phyloP scores from a whole-genome alignment of 352 stramenopile species.

The Aphanomyces invadans region DNA sequence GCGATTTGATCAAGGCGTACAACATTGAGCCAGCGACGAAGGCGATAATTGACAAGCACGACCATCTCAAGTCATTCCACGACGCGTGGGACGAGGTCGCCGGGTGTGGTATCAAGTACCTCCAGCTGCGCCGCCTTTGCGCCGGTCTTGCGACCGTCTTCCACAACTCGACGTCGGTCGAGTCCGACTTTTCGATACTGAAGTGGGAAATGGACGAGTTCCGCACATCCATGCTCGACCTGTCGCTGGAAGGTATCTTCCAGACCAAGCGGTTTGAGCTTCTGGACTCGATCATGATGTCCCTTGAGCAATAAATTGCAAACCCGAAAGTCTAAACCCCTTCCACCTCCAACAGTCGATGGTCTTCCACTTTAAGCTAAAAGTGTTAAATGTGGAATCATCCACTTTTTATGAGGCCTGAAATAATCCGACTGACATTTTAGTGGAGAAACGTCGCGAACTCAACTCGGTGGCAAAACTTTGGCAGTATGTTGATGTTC shows the following conservation, averaged over 20 bases:
- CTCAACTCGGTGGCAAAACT: too few relatives aligned
- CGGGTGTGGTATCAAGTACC: neutral
- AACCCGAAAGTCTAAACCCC: too few relatives aligned
- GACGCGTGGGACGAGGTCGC: neutral
- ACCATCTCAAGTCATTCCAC: neutral
- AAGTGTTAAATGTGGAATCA: too few relatives aligned
- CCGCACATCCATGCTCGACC: neutral
- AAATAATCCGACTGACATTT: too few relatives aligned
- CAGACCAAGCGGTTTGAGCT: conserved; percentile 12
- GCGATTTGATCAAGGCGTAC: neutral
- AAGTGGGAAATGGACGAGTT: conserved; percentile 14
- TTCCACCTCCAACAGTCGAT: too few relatives aligned
- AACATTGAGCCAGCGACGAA: neutral
- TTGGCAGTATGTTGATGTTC: too few relatives aligned
- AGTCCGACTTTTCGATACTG: conserved; percentile 1
- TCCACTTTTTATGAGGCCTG: too few relatives aligned
- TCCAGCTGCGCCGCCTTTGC: neutral
- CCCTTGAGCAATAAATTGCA: too few relatives aligned
- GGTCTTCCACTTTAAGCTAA: too few relatives aligned
- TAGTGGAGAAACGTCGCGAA: too few relatives aligned
- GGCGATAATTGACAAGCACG: neutral
- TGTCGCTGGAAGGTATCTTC: conserved; percentile 8
- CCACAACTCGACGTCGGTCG: conserved; percentile 4
- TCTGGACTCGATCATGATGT: too few relatives aligned
- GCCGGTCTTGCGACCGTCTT: neutral